Evolutionary conservation across 805 yeast genomes (phyloP).

Genomic region (Candida mattraensis): DNA sequence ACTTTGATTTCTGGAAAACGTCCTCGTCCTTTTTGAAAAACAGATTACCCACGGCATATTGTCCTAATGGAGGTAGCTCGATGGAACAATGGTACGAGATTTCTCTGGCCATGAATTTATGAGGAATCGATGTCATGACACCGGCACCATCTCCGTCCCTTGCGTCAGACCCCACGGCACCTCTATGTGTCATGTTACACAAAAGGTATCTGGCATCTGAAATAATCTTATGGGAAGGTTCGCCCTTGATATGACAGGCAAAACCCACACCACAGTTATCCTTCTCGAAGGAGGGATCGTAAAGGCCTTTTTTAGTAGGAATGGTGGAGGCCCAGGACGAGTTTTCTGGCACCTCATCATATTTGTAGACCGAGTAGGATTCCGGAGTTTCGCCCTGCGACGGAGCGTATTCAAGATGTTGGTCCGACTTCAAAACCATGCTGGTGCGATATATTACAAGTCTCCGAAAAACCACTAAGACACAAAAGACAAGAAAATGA

Average conservation of each 20-base stretch:
- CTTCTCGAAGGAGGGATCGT: slow-evolving; percentile 90
- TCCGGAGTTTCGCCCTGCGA: slow-evolving; percentile 21
- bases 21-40: slow-evolving; percentile 85
- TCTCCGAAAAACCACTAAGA: neutral
- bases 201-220: slow-evolving; percentile 84
- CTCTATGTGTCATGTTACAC: slow-evolving; percentile 98
- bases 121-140: slow-evolving; percentile 89
- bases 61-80: slow-evolving; percentile 73
- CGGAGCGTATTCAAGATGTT: slow-evolving; percentile 27
- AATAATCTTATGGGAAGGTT: slow-evolving; percentile 84
- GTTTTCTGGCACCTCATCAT: slow-evolving; percentile 76
- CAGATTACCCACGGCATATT: slow-evolving; percentile 92
- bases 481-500: slow-evolving; percentile 3
- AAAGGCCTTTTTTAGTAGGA: slow-evolving; percentile 85
- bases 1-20: slow-evolving; percentile 67
- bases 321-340: slow-evolving; percentile 89
- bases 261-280: slow-evolving; percentile 99
- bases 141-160: slow-evolving; percentile 99
- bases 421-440: slow-evolving; percentile 32
- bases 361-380: slow-evolving; percentile 50
- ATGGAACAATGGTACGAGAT: slow-evolving; percentile 69
- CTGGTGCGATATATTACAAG: too few relatives aligned
- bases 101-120: slow-evolving; percentile 81
- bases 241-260: slow-evolving; percentile 90
- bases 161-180: slow-evolving; percentile 95